Evolutionary conservation across 352 stramenopile species (phyloP).

Genomic region (Thalassiosira hispida): DNA sequence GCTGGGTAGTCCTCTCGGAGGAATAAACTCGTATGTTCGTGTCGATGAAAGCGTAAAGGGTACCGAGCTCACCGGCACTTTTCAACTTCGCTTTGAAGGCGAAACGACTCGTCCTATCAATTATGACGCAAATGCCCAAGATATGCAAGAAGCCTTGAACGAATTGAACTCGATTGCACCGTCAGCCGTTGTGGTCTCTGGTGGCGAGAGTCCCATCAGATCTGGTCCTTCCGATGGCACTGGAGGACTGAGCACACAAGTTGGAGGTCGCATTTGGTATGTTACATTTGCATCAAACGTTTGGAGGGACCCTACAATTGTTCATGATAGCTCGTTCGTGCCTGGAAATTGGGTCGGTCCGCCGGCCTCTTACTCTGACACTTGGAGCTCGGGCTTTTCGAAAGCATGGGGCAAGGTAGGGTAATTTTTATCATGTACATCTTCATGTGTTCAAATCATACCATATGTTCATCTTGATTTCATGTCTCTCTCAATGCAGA

Average conservation of each 20-base stretch:
- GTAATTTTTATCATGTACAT: too few relatives aligned
- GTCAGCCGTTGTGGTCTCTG: slow-evolving; percentile 89
- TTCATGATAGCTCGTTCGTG: slow-evolving; percentile 86
- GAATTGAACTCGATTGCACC: slow-evolving; percentile 91
- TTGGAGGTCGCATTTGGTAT: slow-evolving; percentile 67
- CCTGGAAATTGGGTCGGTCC: slow-evolving; percentile 92
- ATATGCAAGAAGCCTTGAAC: slow-evolving; percentile 91
- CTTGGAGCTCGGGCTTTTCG: slow-evolving; percentile 92
- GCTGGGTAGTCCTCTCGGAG: slow-evolving; percentile 32
- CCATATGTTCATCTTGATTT: too few relatives aligned
- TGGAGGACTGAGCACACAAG: slow-evolving; percentile 60
- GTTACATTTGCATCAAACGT: slow-evolving; percentile 93
- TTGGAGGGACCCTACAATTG: slow-evolving; percentile 91
- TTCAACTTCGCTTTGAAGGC: slow-evolving; percentile 93
- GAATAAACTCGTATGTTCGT: slow-evolving; percentile 67
- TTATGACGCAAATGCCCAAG: slow-evolving; percentile 86
- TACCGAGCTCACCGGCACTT: slow-evolving; percentile 90
- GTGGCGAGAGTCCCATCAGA: slow-evolving; percentile 59
- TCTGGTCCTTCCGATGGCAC: slow-evolving; percentile 51
- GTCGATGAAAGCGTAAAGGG: slow-evolving; percentile 88
- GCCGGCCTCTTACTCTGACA: slow-evolving; percentile 85
- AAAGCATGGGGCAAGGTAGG: slow-evolving; percentile 96
- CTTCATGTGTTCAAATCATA: too few relatives aligned
- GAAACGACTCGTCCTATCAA: slow-evolving; percentile 91
- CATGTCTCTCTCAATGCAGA: too few relatives aligned